Base-by-base conservation (phyloP, 2,329 filamentous ascomycete genomes). In the Trichoderma afroharzianum region DNA sequence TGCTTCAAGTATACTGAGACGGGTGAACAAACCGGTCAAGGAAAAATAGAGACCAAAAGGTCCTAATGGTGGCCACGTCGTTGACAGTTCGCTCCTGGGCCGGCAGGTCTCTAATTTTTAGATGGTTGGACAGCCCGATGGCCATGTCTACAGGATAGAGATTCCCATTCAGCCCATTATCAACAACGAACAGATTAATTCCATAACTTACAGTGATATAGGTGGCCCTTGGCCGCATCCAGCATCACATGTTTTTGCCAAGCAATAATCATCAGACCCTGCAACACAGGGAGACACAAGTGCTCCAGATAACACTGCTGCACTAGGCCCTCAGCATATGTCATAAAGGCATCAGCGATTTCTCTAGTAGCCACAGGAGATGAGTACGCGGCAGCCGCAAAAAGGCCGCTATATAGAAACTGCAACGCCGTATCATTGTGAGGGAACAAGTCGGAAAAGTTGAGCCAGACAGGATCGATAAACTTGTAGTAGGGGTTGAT, bases 271-370 rank as follows among this genome's bases (percentile, higher is more conserved):
- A 71, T 24, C n/a, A 71, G 15, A 2, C 33, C 69, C 53, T 71
- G 69, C 53, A 71, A 30, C 36, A 66, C 62, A 26, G 62, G 69
- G 6, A 71, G 43, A 26, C 69, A 71, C 69, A 71, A 30, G 18
- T 71, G 69, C 28, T 71, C 47, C 14, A 71, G 53, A 30, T 71
- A 71, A 21, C 69, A 71, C 15, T 71, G 62, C 53, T 71, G 69
- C n/a, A 71, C 69, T 5, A 71, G 62, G 21, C 62, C 33, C 62
- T 71, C 69, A 2, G 69, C 69, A 24, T 71, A 71, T 14, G 69
- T 39, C 28, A 71, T 71, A 18, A 71, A 71, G 6, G 61, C 39
- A 5, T 71, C 69, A 18, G 69, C 69, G 4, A 53, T 58, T 6
- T 61, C 69, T n/a, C 55, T 66, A 11, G 28, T 53, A 2, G 62